Evolutionary conservation across 306 rosid genomes (phyloP).

Genomic region (Hippophae rhamnoides): DNA sequence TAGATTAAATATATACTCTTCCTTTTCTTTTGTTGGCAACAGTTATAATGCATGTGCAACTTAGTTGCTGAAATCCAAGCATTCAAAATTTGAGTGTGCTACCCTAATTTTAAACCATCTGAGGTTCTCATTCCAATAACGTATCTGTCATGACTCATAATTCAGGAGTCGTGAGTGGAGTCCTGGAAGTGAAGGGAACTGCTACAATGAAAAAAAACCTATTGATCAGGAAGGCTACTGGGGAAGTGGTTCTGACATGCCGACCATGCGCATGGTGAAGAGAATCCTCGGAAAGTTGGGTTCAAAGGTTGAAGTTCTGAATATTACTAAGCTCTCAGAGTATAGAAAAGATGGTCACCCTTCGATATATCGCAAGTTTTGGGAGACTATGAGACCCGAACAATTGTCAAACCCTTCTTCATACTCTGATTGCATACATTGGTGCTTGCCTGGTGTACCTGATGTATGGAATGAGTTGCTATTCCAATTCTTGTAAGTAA

Average conservation of each 20-base stretch:
- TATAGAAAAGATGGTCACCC: slow-evolving; percentile 95
- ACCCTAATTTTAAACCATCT: not conserved
- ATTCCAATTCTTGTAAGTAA: slow-evolving; percentile 50
- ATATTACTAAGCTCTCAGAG: slow-evolving; percentile 87
- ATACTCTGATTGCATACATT: slow-evolving; percentile 94
- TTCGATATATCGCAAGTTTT: slow-evolving; percentile 78
- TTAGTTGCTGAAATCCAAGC: too few relatives aligned
- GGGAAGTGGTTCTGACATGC: slow-evolving; percentile 96
- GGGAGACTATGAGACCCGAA: slow-evolving; percentile 68
- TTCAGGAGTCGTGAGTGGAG: slow-evolving; percentile 89
- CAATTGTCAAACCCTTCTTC: slow-evolving; percentile 67
- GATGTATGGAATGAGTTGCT: slow-evolving; percentile 92
- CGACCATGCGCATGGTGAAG: slow-evolving; percentile 62
- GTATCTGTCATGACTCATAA: slow-evolving; percentile 19
- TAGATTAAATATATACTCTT: too few relatives aligned
- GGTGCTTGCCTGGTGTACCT: slow-evolving; percentile 96
- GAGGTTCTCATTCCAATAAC: not conserved
- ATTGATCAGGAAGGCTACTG: slow-evolving; percentile 60
- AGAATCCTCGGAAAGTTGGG: slow-evolving; percentile 45
- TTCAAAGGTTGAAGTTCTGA: slow-evolving; percentile 66
- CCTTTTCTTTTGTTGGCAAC: too few relatives aligned
- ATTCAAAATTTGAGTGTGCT: not conserved
- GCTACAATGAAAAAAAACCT: slow-evolving; percentile 61
- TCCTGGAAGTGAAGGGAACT: slow-evolving; percentile 62
- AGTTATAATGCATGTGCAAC: too few relatives aligned